Evolutionary conservation across 768 basidiomycete species (phyloP).

Genomic region (Psilocybe tampanensis): DNA sequence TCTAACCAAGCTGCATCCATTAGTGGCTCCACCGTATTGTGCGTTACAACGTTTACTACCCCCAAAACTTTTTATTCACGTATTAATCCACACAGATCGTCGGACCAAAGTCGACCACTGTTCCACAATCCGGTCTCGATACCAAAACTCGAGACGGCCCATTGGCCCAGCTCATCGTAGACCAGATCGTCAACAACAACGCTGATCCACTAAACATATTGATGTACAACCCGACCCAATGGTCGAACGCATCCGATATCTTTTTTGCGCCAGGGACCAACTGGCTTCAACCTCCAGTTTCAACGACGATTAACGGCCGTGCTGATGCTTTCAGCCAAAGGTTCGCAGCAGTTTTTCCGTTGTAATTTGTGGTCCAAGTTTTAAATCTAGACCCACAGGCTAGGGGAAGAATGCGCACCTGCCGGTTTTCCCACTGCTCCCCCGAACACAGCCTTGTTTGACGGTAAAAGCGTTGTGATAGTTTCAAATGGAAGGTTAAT

Average conservation of each 20-base stretch:
- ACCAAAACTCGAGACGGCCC: constrained; percentile 52
- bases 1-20: neutral
- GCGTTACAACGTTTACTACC: constrained; percentile 15
- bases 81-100: constrained; percentile 40
- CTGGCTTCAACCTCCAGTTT: constrained; percentile 52
- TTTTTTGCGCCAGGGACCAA: constrained; percentile 42
- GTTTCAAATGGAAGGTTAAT: constrained; percentile 53
- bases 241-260: constrained; percentile 46
- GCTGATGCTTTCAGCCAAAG: constrained; percentile 55
- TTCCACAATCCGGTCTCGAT: constrained; percentile 58
- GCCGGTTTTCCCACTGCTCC: constrained; percentile 29
- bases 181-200: constrained; percentile 39
- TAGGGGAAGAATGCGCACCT: constrained; percentile 46
- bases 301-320: constrained; percentile 48
- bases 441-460: constrained; percentile 50
- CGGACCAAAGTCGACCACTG: constrained; percentile 53
- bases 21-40: constrained; percentile 53
- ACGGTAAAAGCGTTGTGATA: constrained; percentile 53
- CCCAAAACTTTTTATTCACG: neutral
- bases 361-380: neutral
- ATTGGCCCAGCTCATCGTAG: constrained; percentile 52
- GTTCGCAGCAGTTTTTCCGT: constrained; percentile 23
- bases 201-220: constrained; percentile 45
- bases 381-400: constrained; percentile 26
- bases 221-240: constrained; percentile 52